Base-by-base conservation (phyloP, 805 yeast species). In the Metschnikowia lochheadii region DNA sequence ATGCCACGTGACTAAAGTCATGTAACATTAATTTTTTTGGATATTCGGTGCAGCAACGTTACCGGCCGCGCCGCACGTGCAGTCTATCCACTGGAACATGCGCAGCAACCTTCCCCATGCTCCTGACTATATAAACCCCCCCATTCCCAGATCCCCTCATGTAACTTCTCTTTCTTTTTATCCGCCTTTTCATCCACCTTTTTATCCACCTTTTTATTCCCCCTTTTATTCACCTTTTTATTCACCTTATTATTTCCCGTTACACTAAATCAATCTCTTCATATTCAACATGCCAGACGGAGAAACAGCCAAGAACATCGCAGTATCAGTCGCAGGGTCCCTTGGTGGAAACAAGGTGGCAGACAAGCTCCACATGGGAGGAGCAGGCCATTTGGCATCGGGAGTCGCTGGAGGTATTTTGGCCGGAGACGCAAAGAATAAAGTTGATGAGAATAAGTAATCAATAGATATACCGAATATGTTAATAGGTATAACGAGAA, bases 281-380 rank as follows among this genome's bases (percentile, higher is more conserved):
- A 8, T 8, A 21, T 6, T 5, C 11, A 43, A 6, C 40, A 46
- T 46, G 42, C 42, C 49, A n/a, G 38, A 38, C 49, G 43, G 34
- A 37, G 48, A 64, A 44, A 60, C 63, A 20, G 67, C 56, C 44
- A 69, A 70, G 53, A 60, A 67, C 57, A 68, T 70, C 46, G 72
- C 66, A 6, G 70, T 64, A 18, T 61, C 67, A 3, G 68, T 69
- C 35, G 72, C 64, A 4, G 75, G 75, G 4, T 67, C 72, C n/a
- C n/a, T 70, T 17, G 72, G 64, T 5, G 75, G 70, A n/a, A 66
- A 65, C 57, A 67, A 68, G 58, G 65, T 66, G 6, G 75, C 75
- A 17, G 72, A 69, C 50, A 62, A 60, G 43, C 56, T 66, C 20
- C 60, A 56, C 18, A 48, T 67, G 39, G 75, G 75, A 3, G 50